Percentiles rank a stretch among this genome's conserved stretches.
Evolutionary conservation across 305 asterid genomes (phyloP).

Genomic region (Fraxinus ornus): DNA sequence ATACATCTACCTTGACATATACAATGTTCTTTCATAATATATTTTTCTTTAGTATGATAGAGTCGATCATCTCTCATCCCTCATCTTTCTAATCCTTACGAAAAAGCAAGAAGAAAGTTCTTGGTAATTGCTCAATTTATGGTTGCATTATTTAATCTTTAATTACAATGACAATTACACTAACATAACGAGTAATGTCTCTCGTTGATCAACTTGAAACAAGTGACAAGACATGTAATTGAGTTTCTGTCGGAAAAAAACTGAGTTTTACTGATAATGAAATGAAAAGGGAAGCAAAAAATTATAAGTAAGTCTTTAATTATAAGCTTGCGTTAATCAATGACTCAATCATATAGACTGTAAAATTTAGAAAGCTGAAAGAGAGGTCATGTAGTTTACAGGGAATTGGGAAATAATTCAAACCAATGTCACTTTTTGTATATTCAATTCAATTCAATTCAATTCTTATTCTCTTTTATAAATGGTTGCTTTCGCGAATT

Average conservation of each 20-base stretch:
- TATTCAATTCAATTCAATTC: slow-evolving; percentile 24
- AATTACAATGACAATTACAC: neutral
- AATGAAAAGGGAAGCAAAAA: slow-evolving; percentile 18
- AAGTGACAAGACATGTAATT: neutral
- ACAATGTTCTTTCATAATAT: neutral
- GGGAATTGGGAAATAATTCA: slow-evolving; percentile 14
- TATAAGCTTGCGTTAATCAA: slow-evolving; percentile 46
- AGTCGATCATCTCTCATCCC: neutral
- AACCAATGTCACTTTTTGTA: slow-evolving; percentile 31
- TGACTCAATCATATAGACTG: slow-evolving; percentile 70
- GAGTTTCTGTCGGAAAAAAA: neutral
- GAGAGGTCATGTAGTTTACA: slow-evolving; percentile 28
- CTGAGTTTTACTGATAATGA: slow-evolving; percentile 23
- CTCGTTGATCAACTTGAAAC: neutral
- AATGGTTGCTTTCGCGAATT: slow-evolving; percentile 47
- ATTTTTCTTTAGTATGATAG: neutral
- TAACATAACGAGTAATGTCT: neutral
- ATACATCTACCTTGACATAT: neutral
- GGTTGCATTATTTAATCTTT: neutral
- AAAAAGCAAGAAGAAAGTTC: neutral
- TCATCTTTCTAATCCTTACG: neutral
- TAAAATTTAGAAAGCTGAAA: slow-evolving; percentile 36
- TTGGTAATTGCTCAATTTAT: neutral
- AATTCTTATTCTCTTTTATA: slow-evolving; percentile 46
- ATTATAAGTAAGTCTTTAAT: neutral